These are phyloP conservation scores for Podila horticola DNA, from an alignment of 192 early-diverging fungal species.

Conservation along the genomic window DNA sequence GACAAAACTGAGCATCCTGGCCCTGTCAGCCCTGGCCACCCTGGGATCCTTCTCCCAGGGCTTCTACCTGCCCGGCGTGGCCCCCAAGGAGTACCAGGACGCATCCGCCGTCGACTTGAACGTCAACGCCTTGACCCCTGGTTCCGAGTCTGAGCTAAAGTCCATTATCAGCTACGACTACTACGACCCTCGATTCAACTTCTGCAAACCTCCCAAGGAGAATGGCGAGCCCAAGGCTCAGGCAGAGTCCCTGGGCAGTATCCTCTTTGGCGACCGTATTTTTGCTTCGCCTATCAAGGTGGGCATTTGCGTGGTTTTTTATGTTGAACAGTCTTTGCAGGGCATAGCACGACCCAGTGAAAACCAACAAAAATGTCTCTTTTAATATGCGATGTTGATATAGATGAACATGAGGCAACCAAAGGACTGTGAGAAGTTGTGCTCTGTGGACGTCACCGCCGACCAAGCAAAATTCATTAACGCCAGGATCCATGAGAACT, in stretches of 20 bases:
- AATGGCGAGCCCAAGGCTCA: constrained; percentile 65
- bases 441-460: constrained; percentile 65
- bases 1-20: not conserved
- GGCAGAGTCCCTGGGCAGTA: constrained; percentile 88
- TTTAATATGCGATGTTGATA: constrained; percentile 26
- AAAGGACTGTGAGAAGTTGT: constrained; percentile 72
- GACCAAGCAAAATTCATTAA: constrained; percentile 91
- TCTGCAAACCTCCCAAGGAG: constrained; percentile 73
- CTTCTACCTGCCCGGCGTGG: constrained; percentile 96
- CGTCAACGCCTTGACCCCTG: constrained; percentile 90
- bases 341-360: not conserved
- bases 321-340: too few relatives aligned
- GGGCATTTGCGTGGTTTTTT: not conserved
- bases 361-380: not conserved
- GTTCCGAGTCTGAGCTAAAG: constrained; percentile 68
- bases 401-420: constrained; percentile 77
- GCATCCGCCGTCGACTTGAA: constrained; percentile 76
- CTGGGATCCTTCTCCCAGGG: constrained; percentile 46
- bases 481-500: constrained; percentile 80
- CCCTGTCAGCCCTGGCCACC: not conserved
- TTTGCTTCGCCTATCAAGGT: constrained; percentile 85
- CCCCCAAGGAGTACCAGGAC: constrained; percentile 83
- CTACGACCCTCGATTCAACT: constrained; percentile 88
- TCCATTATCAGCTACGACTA: constrained; percentile 89
- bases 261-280: constrained; percentile 96